Evolutionary conservation across 331 rosid genomes (phyloP), one percentile per base, ranked within the genome.

Genomic region (Dryas integrifolia): DNA sequence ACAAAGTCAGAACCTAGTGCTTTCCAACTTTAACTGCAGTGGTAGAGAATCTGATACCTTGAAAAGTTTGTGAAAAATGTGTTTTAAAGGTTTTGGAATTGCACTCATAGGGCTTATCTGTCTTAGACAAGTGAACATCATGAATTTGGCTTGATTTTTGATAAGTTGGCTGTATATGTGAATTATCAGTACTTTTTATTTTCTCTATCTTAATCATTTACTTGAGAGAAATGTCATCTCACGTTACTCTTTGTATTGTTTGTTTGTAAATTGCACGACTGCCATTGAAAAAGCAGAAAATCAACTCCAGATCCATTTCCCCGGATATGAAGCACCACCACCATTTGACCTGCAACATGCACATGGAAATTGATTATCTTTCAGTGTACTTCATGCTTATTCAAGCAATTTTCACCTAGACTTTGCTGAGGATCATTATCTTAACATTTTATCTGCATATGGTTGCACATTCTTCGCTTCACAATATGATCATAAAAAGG

Each of bases 1-100:
- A 86, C 92, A 7, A 95, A 95, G 86, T 46, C 86, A 21, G 88
- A 67, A 4, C 97, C 98, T 7, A 87, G 89, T 73, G 51, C 63
- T 46, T 76, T 91, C 72, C 86, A 89, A 4, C 58, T 90, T 71
- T 94, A 74, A 21, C 48, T 50, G 2, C 0, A 43, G 3, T 3
- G n/a, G 48, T 14, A 7, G 61, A 7, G 52, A 60, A 14, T 26
- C 12, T 67, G 41, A 26, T 12, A 39, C 13, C 24, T 5, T 5
- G 43, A 58, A 41, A 68, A 48, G 67, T 66, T 14, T 72, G 62
- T 66, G 67, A 75, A 66, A 49, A 16, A 21, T 59, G 44, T 49
- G 52, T 53, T 21, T 35, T 52, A 15, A 51, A 30, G 69, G 30
- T 18, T 66, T 30, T 44, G 60, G 73, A 24, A 56, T 55, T 47